Evolutionary conservation across 352 stramenopile genomes (phyloP).

Genomic region (Phytophthora sp.): DNA sequence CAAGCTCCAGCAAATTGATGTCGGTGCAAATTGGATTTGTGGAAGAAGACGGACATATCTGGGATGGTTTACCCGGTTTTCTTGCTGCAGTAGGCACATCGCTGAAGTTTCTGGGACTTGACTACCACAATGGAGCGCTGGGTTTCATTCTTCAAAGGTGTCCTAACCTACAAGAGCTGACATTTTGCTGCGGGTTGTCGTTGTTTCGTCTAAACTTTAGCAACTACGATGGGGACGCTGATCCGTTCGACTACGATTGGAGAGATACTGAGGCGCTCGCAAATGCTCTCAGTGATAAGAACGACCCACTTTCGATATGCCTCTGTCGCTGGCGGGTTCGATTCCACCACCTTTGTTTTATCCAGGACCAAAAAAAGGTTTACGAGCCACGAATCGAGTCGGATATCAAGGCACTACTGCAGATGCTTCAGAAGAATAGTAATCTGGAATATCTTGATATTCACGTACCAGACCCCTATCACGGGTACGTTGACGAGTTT

Average conservation of each 20-base stretch:
- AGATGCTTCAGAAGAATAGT: constrained; percentile 1
- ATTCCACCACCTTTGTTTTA: background rate
- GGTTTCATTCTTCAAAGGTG: background rate
- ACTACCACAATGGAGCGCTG: background rate
- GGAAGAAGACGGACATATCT: background rate
- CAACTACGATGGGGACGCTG: background rate
- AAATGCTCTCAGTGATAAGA: background rate
- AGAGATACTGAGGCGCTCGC: background rate
- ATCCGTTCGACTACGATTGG: background rate
- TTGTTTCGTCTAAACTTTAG: background rate
- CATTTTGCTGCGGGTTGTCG: background rate
- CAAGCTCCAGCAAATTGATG: background rate
- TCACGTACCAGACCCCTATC: background rate
- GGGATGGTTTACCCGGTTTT: background rate
- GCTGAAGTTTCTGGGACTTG: background rate
- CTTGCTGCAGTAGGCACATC: background rate
- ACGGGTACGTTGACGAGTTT: background rate
- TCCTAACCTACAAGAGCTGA: background rate
- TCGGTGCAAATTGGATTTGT: background rate
- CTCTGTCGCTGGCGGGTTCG: background rate
- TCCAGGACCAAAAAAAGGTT: background rate
- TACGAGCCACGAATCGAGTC: background rate
- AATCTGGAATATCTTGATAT: background rate
- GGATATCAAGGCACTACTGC: background rate
- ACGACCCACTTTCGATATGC: background rate